These are phyloP conservation scores for Oropetium thomaeum DNA, from an alignment of 176 grass and related monocot genomes.

Conservation along the genomic window DNA sequence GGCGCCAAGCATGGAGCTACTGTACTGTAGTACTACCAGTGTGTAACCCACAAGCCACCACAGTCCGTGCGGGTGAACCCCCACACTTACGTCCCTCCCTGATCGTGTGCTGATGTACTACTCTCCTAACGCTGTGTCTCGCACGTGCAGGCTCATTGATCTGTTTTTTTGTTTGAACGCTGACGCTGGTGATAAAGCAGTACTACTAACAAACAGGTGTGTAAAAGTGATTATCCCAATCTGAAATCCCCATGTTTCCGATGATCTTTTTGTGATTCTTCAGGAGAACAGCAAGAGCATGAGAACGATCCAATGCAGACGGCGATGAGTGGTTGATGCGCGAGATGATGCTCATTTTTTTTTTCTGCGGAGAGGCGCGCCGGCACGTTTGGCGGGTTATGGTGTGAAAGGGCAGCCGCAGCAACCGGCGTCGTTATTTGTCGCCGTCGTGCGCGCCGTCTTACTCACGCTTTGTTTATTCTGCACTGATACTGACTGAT, in stretches of 20 bases:
- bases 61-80: neutral
- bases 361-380: neutral
- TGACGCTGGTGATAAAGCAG: too few species aligned
- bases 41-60: neutral
- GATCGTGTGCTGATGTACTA: neutral
- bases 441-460: neutral
- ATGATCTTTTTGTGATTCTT: neutral
- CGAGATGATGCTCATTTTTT: too few species aligned
- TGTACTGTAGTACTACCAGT: too few species aligned
- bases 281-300: neutral
- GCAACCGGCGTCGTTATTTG: neutral
- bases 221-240: too few species aligned
- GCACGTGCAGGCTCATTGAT: neutral
- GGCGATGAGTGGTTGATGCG: neutral
- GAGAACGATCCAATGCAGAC: neutral
- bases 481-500: neutral
- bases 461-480: neutral
- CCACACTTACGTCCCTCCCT: neutral
- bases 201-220: too few species aligned
- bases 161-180: neutral
- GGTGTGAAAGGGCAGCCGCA: neutral
- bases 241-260: too few species aligned
- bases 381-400: neutral
- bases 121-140: neutral
- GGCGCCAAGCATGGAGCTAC: constrained; percentile 18